Percentiles rank a stretch among this genome's conserved stretches.
Conservation (phyloP, 768 basidiomycete genomes). For the Crucibulum laeve region DNA sequence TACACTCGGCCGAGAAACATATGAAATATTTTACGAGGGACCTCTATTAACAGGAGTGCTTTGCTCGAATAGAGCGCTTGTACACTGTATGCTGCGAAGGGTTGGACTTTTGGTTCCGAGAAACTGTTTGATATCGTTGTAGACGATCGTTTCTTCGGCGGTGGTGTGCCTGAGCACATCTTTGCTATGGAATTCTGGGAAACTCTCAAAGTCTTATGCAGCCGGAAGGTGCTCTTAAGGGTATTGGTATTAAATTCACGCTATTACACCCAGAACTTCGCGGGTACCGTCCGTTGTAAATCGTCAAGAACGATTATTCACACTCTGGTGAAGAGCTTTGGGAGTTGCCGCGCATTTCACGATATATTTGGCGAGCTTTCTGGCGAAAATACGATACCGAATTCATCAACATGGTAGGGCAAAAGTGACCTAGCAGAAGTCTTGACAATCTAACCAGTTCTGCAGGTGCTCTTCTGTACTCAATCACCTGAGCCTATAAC, state of each 20-base stretch:
- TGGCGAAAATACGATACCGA: conserved; percentile 42
- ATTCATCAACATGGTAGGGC: conserved; percentile 71
- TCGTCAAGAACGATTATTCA: conserved; percentile 62
- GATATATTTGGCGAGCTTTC: conserved; percentile 51
- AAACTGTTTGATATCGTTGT: conserved; percentile 66
- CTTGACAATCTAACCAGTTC: not conserved
- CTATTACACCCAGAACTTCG: conserved; percentile 65
- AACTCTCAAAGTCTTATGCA: conserved; percentile 60
- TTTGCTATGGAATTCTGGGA: conserved; percentile 85
- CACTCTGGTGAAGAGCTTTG: conserved; percentile 71
- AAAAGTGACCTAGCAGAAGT: not conserved
- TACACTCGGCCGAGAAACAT: too few relatives aligned
- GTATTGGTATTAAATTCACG: not conserved
- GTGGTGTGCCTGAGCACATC: conserved; percentile 81
- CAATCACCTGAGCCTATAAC: conserved; percentile 44
- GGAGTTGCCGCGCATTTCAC: conserved; percentile 78
- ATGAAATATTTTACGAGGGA: too few relatives aligned
- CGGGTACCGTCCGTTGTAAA: conserved; percentile 59
- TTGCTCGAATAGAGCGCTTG: too few relatives aligned
- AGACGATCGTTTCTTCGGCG: conserved; percentile 94
- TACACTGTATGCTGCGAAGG: too few relatives aligned
- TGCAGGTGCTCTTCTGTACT: conserved; percentile 82
- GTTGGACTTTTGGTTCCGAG: too few relatives aligned
- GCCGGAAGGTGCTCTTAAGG: conserved; percentile 58
- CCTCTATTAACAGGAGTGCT: too few relatives aligned